phyloP scores from a whole-genome alignment of 108 stramenopile species.

The Pseudonitzschia delicatissima region DNA sequence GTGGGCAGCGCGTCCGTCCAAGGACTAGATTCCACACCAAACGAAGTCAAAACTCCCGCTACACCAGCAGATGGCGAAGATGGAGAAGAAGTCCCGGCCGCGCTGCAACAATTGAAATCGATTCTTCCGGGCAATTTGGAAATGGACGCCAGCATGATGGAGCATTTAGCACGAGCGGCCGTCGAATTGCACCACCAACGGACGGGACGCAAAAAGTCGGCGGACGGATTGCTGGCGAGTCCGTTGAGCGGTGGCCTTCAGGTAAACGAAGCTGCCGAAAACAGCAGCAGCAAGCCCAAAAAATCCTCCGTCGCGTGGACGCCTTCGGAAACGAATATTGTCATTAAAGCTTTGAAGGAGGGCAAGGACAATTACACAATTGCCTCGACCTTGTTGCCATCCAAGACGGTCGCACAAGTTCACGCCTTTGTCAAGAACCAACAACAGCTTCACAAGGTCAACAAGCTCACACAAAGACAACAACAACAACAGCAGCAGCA shows the following conservation, averaged over 20 bases:
- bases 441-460: conserved; percentile 7
- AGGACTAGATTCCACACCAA: neutral
- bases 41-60: neutral
- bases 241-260: conserved; percentile 10
- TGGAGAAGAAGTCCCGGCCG: conserved; percentile 3
- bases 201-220: conserved; percentile 71
- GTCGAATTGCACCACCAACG: conserved; percentile 82
- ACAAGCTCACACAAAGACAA: neutral
- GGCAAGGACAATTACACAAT: conserved; percentile 20
- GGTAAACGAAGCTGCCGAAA: neutral
- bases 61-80: neutral
- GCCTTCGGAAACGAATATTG: conserved; percentile 17
- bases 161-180: conserved; percentile 76
- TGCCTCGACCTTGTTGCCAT: conserved; percentile 16
- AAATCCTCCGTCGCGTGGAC: conserved; percentile 39
- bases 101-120: conserved; percentile 23
- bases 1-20: neutral
- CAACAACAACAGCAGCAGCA: neutral
- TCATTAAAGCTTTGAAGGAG: conserved; percentile 19
- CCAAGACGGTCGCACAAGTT: conserved; percentile 42
- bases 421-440: conserved; percentile 40
- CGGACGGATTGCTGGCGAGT: conserved; percentile 33
- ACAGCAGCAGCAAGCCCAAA: neutral
- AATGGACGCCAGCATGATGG: conserved; percentile 70
- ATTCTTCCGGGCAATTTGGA: conserved; percentile 50